These are phyloP conservation scores for Castanea sativa DNA, from an alignment of 306 rosid genomes.

Conservation along the genomic window DNA sequence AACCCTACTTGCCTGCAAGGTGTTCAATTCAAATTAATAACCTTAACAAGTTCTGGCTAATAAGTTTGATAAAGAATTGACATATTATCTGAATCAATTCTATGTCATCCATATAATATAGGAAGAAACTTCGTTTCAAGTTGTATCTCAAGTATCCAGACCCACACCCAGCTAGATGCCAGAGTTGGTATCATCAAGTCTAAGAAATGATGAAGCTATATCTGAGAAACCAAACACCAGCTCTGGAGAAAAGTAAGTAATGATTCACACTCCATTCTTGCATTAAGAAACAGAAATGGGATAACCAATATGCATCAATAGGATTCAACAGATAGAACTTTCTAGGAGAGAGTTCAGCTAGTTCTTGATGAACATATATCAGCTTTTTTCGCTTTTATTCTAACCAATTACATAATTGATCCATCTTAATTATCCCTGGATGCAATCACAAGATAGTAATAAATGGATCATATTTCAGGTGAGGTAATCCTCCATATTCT, in stretches of 20 bases:
- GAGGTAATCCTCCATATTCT: not conserved
- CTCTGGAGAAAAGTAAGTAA: not conserved
- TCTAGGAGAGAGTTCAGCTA: not conserved
- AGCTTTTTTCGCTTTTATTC: not conserved
- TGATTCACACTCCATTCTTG: not conserved
- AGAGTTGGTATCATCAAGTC: not conserved
- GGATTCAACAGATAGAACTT: not conserved
- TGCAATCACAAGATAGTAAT: not conserved
- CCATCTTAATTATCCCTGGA: not conserved
- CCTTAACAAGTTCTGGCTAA: not conserved
- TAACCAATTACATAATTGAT: not conserved
- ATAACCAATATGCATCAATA: not conserved
- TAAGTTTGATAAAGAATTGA: not conserved
- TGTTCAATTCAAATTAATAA: constrained; percentile 17
- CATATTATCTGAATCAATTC: not conserved
- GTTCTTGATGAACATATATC: not conserved
- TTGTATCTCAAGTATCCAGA: not conserved
- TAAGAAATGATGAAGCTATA: not conserved
- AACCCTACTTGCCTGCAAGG: constrained; percentile 75
- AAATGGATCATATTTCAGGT: not conserved
- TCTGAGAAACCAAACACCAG: not conserved
- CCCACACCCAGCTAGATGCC: not conserved
- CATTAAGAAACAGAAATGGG: not conserved
- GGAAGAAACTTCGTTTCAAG: not conserved
- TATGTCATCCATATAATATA: not conserved